phyloP scores from a whole-genome alignment of 2,329 filamentous ascomycete genomes.

The Trichoderma koningii region DNA sequence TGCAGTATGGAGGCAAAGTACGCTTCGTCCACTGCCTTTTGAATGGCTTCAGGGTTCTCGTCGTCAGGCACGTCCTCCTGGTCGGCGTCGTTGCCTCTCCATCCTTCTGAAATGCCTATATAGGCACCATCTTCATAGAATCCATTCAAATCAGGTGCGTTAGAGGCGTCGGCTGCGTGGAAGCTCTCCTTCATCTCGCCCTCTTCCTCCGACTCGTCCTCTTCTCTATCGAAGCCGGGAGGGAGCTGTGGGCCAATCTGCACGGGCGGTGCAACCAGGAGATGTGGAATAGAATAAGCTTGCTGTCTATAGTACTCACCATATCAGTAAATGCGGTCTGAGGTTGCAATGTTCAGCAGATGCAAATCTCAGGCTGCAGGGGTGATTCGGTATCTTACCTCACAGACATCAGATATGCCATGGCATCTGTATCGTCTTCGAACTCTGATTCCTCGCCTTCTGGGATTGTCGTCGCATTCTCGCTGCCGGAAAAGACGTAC shows the following conservation, averaged over 20 bases:
- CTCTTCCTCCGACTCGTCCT: conserved; percentile 38
- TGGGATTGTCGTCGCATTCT: conserved; percentile 49
- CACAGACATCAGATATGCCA: conserved; percentile 71
- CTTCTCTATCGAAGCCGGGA: conserved; percentile 38
- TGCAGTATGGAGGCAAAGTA: conserved; percentile 68
- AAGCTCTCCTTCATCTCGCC: conserved; percentile 45
- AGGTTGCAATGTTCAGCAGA: conserved; percentile 24
- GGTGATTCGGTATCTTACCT: conserved; percentile 54
- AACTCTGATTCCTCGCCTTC: conserved; percentile 64
- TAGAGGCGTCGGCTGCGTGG: conserved; percentile 45
- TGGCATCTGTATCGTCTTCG: conserved; percentile 66
- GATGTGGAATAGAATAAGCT: conserved; percentile 70
- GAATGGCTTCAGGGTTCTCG: conserved; percentile 34
- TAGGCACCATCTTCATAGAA: conserved; percentile 81
- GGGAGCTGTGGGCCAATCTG: conserved; percentile 56
- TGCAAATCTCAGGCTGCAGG: conserved; percentile 8
- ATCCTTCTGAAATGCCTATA: conserved; percentile 57
- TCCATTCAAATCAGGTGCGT: conserved; percentile 58
- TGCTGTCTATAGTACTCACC: conserved; percentile 65
- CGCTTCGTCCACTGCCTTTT: conserved; percentile 57
- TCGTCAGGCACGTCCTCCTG: conserved; percentile 37
- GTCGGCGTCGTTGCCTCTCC: conserved; percentile 36
- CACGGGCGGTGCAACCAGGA: conserved; percentile 65
- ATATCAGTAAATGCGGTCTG: conserved; percentile 48
- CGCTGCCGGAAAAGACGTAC: conserved; percentile 68